A percentile compares a stretch with the other conserved stretches of the same genome.
phyloP scores from a whole-genome alignment of 169 alveolate genomes.

The Plasmodium vinckei region DNA sequence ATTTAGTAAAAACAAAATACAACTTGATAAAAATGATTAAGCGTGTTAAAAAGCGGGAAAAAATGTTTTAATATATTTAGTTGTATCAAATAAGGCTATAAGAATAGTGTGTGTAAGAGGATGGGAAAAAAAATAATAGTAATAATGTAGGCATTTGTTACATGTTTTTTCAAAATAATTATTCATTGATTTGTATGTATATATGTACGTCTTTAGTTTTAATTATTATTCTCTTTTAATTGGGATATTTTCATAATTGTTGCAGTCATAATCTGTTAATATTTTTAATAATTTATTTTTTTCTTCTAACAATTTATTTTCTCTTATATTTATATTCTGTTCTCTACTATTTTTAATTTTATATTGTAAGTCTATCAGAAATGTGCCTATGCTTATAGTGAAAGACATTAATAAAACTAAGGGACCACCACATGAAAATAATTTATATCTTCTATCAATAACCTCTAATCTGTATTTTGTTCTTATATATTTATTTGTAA shows the following conservation, averaged over 20 bases:
- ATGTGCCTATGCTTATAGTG: constrained; percentile 67
- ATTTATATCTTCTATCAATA: constrained; percentile 66
- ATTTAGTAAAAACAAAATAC: too few relatives aligned
- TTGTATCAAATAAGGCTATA: too few relatives aligned
- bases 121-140: too few relatives aligned
- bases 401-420: constrained; percentile 52
- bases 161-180: too few relatives aligned
- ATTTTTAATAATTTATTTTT: constrained; percentile 63
- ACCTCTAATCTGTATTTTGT: constrained; percentile 61
- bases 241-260: constrained; percentile 72
- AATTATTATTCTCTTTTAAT: constrained; percentile 38
- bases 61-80: too few relatives aligned
- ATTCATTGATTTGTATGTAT: too few relatives aligned
- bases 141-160: too few relatives aligned
- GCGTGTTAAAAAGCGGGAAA: too few relatives aligned
- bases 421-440: constrained; percentile 72
- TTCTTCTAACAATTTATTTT: constrained; percentile 62
- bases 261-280: constrained; percentile 61
- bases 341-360: constrained; percentile 52
- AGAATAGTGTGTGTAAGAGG: too few relatives aligned
- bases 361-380: constrained; percentile 58
- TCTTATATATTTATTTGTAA: constrained; percentile 31
- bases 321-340: constrained; percentile 68
- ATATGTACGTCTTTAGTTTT: too few relatives aligned
- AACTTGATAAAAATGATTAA: too few relatives aligned